Conservation (phyloP, 1,139 yeast species). For the Zygosaccharomyces sapae region DNA sequence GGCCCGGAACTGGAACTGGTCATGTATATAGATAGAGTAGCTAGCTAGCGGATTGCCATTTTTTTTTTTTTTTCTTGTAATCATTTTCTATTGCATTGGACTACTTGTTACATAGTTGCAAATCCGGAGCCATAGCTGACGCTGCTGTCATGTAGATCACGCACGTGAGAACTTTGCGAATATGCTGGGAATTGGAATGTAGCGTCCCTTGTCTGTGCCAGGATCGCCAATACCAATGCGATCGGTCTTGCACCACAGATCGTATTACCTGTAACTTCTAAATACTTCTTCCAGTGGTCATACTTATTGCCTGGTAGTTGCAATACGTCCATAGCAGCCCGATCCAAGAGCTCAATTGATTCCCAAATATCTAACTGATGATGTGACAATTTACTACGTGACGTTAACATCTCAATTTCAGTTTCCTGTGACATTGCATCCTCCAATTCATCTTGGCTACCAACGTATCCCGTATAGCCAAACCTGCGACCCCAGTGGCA, state of each 20-base stretch:
- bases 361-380: conserved; percentile 51
- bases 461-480: conserved; percentile 58
- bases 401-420: conserved; percentile 28
- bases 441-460: conserved; percentile 25
- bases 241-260: conserved; percentile 92
- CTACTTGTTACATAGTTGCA: conserved; percentile 13
- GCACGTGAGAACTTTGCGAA: conserved; percentile 66
- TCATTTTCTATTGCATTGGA: too few species aligned
- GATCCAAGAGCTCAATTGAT: conserved; percentile 71
- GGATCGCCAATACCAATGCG: conserved; percentile 50
- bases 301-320: conserved; percentile 46
- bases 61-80: too few species aligned
- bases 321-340: conserved; percentile 62
- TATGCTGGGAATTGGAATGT: conserved; percentile 74
- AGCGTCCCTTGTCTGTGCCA: conserved; percentile 23
- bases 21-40: too few species aligned
- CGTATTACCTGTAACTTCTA: conserved; percentile 71
- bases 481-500: conserved; percentile 94
- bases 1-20: too few species aligned
- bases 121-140: conserved; percentile 90
- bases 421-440: conserved; percentile 27
- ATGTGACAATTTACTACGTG: conserved; percentile 23
- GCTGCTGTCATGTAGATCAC: conserved; percentile 57
- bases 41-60: too few species aligned
- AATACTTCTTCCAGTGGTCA: conserved; percentile 61